Evolutionary conservation across 495 filamentous ascomycete species (phyloP).

Genomic region (Trichoderma erinaceum): DNA sequence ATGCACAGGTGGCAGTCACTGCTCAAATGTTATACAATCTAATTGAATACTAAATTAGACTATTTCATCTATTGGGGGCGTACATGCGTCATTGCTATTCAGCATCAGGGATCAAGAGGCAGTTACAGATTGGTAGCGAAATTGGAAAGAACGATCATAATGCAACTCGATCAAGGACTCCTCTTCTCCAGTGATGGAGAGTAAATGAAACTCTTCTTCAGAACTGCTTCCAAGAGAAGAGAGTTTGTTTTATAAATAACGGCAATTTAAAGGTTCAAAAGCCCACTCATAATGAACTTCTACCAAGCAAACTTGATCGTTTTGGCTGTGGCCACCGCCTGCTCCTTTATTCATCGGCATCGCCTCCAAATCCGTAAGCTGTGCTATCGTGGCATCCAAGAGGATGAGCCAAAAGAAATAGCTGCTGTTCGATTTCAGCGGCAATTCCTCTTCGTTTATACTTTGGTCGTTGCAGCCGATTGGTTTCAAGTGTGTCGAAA

Average conservation of each 20-base stretch:
- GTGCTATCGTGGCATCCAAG: not conserved
- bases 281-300: conserved; percentile 17
- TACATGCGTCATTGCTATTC: too few relatives aligned
- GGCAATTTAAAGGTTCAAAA: not conserved
- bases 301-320: conserved; percentile 23
- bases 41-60: too few relatives aligned
- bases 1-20: too few relatives aligned
- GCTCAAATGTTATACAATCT: too few relatives aligned
- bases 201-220: too few relatives aligned
- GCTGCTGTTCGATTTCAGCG: conserved; percentile 23
- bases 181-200: too few relatives aligned
- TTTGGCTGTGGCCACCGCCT: conserved; percentile 20
- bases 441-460: conserved; percentile 33
- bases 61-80: too few relatives aligned
- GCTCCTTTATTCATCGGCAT: conserved; percentile 19
- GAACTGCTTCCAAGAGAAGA: not conserved
- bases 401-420: not conserved
- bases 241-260: not conserved
- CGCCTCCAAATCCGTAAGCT: not conserved
- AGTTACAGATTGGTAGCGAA: not conserved
- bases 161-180: not conserved
- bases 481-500: conserved; percentile 34
- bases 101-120: not conserved
- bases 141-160: not conserved
- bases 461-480: conserved; percentile 32